These are phyloP conservation scores for Aspergillus bertholletiae DNA, from an alignment of 495 filamentous ascomycete species.

Conservation along the genomic window DNA sequence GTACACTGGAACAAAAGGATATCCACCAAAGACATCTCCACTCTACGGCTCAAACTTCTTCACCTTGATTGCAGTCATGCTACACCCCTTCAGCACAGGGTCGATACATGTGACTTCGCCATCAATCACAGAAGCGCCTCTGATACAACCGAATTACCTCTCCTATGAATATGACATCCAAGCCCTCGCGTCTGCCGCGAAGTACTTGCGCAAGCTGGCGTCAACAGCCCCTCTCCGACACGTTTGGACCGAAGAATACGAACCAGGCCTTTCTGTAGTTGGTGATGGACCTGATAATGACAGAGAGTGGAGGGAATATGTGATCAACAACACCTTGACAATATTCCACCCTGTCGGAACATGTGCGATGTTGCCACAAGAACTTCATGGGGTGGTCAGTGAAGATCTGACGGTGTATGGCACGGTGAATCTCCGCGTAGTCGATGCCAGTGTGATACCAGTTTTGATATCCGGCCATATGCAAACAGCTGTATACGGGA, in stretches of 20 bases:
- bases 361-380: background rate
- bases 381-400: slow-evolving; percentile 36
- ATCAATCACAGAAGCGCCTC: background rate
- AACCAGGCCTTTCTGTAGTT: background rate
- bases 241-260: background rate
- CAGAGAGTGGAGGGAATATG: background rate
- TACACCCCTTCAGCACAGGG: background rate
- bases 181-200: background rate
- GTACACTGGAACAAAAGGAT: too few species aligned
- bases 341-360: background rate
- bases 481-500: slow-evolving; percentile 51
- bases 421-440: slow-evolving; percentile 45
- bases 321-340: background rate
- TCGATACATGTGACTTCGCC: background rate
- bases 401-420: slow-evolving; percentile 44
- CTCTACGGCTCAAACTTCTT: background rate
- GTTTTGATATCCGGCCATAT: slow-evolving; percentile 47
- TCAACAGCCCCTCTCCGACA: background rate
- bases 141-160: background rate
- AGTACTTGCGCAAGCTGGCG: background rate
- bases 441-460: slow-evolving; percentile 53
- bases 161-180: background rate
- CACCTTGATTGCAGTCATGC: background rate
- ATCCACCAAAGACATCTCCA: too few species aligned
- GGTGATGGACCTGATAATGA: background rate